phyloP scores from a whole-genome alignment of 1,139 yeast species.

The Pichia sp. region DNA sequence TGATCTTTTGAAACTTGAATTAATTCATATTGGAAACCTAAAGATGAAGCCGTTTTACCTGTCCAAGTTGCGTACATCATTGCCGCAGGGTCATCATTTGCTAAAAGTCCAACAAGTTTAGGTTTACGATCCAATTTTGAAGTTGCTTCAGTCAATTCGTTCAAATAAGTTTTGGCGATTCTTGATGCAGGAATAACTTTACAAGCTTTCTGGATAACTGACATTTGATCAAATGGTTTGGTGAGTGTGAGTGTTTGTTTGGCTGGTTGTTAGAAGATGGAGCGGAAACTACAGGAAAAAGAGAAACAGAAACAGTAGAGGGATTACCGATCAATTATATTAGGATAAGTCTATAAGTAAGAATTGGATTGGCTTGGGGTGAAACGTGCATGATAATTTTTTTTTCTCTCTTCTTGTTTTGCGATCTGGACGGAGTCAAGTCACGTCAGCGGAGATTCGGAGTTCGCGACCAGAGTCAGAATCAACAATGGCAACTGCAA shows the following conservation, averaged over 20 bases:
- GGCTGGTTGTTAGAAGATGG: not conserved
- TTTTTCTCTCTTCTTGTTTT: too few relatives aligned
- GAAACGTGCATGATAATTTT: too few relatives aligned
- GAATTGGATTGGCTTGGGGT: too few relatives aligned
- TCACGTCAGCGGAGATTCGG: too few relatives aligned
- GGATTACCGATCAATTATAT: too few relatives aligned
- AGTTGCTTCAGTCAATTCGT: conserved; percentile 62
- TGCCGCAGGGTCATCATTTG: conserved; percentile 93
- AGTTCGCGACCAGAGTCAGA: too few relatives aligned
- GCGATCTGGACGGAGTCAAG: too few relatives aligned
- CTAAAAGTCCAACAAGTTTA: conserved; percentile 79
- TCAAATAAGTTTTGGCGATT: conserved; percentile 73
- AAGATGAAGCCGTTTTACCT: conserved; percentile 74
- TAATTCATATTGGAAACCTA: conserved; percentile 81
- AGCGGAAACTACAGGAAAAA: not conserved
- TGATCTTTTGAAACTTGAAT: conserved; percentile 66
- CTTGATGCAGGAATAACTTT: conserved; percentile 81
- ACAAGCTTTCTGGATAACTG: conserved; percentile 18
- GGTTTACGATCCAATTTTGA: conserved; percentile 48
- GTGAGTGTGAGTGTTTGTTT: not conserved
- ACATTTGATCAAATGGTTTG: conserved; percentile 3
- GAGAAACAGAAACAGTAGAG: not conserved
- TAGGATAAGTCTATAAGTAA: too few relatives aligned
- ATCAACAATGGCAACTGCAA: too few relatives aligned
- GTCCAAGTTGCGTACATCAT: conserved; percentile 95